Base-by-base conservation (phyloP, 352 stramenopile genomes). In the Globisporangium lucens region DNA sequence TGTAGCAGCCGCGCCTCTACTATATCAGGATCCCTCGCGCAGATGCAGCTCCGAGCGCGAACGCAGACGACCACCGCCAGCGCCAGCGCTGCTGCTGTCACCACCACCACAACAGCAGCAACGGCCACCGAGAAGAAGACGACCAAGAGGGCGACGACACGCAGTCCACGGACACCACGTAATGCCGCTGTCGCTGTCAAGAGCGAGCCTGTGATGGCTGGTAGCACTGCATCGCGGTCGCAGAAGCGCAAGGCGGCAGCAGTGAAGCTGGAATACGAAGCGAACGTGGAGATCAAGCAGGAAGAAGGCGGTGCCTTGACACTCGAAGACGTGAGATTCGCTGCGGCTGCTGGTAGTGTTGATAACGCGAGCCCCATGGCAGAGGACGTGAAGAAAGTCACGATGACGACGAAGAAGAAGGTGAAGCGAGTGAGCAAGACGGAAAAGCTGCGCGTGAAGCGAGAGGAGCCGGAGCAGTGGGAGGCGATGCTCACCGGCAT, bases 401-500 rank as follows among this genome's bases (percentile, higher is more conserved):
- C 38, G 38, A 46, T 20, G 38, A 20, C 38, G 38, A 63, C 52
- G 27, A 69, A 61, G 38, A 80, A 81, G 51, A 67, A 46, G 12
- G 38, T 46, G 17, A 46, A 77, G 35, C 67, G 66, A 57, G 60
- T 63, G 41, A 63, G 56, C 51, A 56, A 73, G 35, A 47, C 61
- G 10, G 68, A 85, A 4, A 15, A 52, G 46, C 4, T 29, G 55
- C 64, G 64, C 22, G 56, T 64, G 29, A 64, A 64, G 56, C 56
- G 64, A 43, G 43, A 62, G 10, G 41, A 33, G 49, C 87, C 84
- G 20, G 61, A 61, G 38, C 56, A 75, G 13, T 94, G 87, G 87
- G 73, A 89, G 35, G 71, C 82, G 30, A 74, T 93, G 55, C 68
- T 90, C 35, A 58, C 60, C 1, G 80, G 82, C 2, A 94, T 94